phyloP scores from a whole-genome alignment of 495 filamentous ascomycete genomes.

The Mycothermus thermophilus region DNA sequence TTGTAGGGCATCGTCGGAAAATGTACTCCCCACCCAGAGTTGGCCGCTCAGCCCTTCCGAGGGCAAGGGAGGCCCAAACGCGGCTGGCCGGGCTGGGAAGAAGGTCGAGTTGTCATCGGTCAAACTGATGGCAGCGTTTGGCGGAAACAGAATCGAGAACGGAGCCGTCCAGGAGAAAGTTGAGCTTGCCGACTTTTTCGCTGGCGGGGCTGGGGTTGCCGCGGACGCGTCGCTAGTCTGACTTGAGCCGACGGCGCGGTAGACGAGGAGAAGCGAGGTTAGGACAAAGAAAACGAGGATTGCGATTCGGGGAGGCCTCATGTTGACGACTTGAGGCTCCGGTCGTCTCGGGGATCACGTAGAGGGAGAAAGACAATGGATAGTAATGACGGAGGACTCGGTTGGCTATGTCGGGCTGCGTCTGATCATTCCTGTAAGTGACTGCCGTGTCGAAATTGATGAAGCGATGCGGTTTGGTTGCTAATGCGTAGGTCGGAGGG shows the following conservation, averaged over 20 bases:
- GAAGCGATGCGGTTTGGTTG: too few relatives aligned
- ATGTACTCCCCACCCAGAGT: slow-evolving; percentile 82
- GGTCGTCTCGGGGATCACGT: neutral
- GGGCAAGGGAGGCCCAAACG: slow-evolving; percentile 75
- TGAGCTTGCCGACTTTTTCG: slow-evolving; percentile 22
- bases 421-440: too few relatives aligned
- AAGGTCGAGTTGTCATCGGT: slow-evolving; percentile 97
- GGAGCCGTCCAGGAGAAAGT: slow-evolving; percentile 35
- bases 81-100: slow-evolving; percentile 83
- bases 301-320: slow-evolving; percentile 34
- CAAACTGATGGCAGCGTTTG: slow-evolving; percentile 86
- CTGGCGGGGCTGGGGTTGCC: slow-evolving; percentile 13
- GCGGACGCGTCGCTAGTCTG: too few relatives aligned
- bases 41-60: slow-evolving; percentile 64
- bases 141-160: slow-evolving; percentile 76
- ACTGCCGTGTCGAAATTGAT: too few relatives aligned
- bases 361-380: slow-evolving; percentile 32
- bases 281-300: slow-evolving; percentile 34
- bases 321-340: slow-evolving; percentile 16
- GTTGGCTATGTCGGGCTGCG: too few relatives aligned
- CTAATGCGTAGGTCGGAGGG: too few relatives aligned
- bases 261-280: slow-evolving; percentile 34
- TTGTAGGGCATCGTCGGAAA: slow-evolving; percentile 55
- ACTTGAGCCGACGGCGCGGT: slow-evolving; percentile 26
- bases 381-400: too few relatives aligned